phyloP scores from a whole-genome alignment of 2,329 filamentous ascomycete species.

The Kalmusia sp. region DNA sequence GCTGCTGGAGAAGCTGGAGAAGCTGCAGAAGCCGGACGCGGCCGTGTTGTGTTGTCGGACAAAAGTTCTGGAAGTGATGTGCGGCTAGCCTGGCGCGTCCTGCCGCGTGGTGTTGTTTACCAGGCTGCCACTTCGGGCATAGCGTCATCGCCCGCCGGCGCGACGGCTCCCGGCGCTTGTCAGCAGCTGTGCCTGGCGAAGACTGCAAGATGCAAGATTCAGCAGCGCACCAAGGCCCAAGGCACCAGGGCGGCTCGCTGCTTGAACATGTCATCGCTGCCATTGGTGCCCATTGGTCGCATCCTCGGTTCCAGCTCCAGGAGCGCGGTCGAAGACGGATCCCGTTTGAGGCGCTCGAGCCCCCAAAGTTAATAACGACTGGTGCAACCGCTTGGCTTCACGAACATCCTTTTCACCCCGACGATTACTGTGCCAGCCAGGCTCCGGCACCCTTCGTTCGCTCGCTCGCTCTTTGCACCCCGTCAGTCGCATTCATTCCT shows the following conservation, averaged over 20 bases:
- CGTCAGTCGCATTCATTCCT: slow-evolving; percentile 6
- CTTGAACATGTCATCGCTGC: too few species aligned
- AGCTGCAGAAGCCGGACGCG: too few species aligned
- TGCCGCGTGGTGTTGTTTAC: neutral
- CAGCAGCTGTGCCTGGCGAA: too few species aligned
- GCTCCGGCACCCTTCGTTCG: neutral
- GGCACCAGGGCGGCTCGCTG: neutral
- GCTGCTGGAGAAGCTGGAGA: neutral
- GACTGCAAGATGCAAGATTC: neutral
- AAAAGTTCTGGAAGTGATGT: neutral
- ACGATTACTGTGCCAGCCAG: neutral
- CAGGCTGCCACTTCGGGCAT: neutral
- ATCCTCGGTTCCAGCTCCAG: neutral
- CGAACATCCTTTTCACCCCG: slow-evolving; percentile 5
- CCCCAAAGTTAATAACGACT: neutral
- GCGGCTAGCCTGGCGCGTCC: neutral
- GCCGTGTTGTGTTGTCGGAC: neutral
- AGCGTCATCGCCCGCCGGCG: neutral
- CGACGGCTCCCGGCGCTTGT: neutral
- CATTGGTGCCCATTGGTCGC: neutral
- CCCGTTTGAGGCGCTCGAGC: neutral
- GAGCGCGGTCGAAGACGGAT: neutral
- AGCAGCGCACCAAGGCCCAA: too few species aligned
- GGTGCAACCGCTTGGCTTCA: slow-evolving; percentile 2
- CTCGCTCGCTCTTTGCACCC: neutral